phyloP scores from a whole-genome alignment of 148 eudicot species.

The Gaultheria prostrata region DNA sequence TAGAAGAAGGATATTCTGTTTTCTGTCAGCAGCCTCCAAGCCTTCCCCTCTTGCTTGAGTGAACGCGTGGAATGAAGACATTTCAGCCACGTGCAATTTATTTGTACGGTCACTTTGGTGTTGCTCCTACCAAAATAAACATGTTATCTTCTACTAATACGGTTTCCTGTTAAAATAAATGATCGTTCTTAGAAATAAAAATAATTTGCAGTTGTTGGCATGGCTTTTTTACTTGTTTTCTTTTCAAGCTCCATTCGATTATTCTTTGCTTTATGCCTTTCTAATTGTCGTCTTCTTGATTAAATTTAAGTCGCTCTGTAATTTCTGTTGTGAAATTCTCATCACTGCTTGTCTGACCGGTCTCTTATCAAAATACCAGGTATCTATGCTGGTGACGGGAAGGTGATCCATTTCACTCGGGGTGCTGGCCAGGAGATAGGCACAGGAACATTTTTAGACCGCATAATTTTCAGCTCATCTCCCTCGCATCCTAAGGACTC shows the following conservation, averaged over 20 bases:
- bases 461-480: conserved; percentile 64
- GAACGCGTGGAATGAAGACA: not conserved
- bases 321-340: conserved; percentile 1
- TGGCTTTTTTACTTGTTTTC: not conserved
- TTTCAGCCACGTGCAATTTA: not conserved
- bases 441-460: conserved; percentile 78
- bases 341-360: not conserved
- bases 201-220: not conserved
- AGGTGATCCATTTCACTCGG: conserved; percentile 87
- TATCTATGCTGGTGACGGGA: conserved; percentile 73
- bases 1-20: not conserved
- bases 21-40: not conserved
- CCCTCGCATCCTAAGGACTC: conserved; percentile 36
- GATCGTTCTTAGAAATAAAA: not conserved
- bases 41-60: not conserved
- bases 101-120: not conserved
- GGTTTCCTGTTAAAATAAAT: not conserved
- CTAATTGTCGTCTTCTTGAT: not conserved
- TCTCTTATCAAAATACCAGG: conserved; percentile 39
- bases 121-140: not conserved
- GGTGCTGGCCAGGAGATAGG: conserved; percentile 85
- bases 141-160: not conserved
- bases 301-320: not conserved
- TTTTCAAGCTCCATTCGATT: not conserved
- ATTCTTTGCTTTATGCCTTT: not conserved